A percentile compares a stretch with the other conserved stretches of the same genome.
Evolutionary conservation across 2,329 filamentous ascomycete genomes (phyloP).

Genomic region (Geosmithia flava): DNA sequence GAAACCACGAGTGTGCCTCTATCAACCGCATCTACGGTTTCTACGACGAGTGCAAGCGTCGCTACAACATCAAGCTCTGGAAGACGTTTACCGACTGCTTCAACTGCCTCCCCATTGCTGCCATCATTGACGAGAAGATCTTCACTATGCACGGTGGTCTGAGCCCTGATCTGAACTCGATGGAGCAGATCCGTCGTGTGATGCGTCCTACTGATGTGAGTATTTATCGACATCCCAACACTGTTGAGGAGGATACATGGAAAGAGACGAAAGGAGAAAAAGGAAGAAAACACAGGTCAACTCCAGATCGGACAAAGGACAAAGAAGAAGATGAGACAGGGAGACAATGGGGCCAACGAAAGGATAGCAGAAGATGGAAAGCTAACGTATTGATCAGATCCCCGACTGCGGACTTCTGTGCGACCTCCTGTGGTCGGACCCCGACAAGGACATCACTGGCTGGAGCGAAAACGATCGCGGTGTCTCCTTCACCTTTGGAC

Average conservation of each 20-base stretch:
- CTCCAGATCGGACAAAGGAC: too few species aligned
- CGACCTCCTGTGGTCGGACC: slow-evolving; percentile 93
- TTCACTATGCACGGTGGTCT: slow-evolving; percentile 95
- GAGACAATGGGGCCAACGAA: too few species aligned
- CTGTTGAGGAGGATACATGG: too few species aligned
- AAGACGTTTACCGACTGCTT: slow-evolving; percentile 97
- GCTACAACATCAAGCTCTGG: slow-evolving; percentile 96
- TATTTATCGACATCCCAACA: too few species aligned
- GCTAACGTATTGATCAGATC: too few species aligned
- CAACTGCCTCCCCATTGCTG: slow-evolving; percentile 86
- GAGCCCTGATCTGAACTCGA: slow-evolving; percentile 82
- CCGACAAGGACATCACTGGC: slow-evolving; percentile 94
- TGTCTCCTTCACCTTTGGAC: slow-evolving; percentile 97
- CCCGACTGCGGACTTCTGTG: slow-evolving; percentile 94
- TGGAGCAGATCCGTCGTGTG: slow-evolving; percentile 98
- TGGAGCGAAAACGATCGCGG: slow-evolving; percentile 99
- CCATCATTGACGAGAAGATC: slow-evolving; percentile 96
- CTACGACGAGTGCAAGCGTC: slow-evolving; percentile 94
- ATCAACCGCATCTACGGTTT: slow-evolving; percentile 94
- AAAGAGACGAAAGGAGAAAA: too few species aligned
- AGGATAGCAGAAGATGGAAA: too few species aligned
- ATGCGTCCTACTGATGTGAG: slow-evolving; percentile 89
- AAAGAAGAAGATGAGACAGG: too few species aligned
- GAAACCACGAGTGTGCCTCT: slow-evolving; percentile 95
- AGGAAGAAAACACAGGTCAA: too few species aligned